Percentiles rank a stretch among this genome's conserved stretches.
Evolutionary conservation across 306 rosid species (phyloP).

Genomic region (Ceratonia siliqua): DNA sequence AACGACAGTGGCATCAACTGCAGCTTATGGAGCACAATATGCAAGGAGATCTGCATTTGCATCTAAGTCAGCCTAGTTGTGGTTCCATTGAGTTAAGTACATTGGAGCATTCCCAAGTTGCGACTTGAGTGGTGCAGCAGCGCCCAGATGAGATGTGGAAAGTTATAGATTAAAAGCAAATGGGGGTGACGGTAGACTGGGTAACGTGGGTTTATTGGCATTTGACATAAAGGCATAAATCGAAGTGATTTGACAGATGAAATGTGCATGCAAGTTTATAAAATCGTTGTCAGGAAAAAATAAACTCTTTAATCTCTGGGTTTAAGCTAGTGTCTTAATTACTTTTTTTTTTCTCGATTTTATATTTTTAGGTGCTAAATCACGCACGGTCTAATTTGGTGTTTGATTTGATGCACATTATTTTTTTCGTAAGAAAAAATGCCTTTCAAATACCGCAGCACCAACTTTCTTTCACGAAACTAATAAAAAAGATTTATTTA

Average conservation of each 20-base stretch:
- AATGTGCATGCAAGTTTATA: background rate
- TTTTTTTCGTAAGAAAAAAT: too few relatives aligned
- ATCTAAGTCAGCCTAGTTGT: constrained; percentile 23
- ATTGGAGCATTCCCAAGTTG: background rate
- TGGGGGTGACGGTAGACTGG: too few relatives aligned
- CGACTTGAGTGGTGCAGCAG: background rate
- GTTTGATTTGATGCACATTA: background rate
- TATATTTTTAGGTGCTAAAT: background rate
- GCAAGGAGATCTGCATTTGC: constrained; percentile 41
- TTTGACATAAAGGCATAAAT: too few relatives aligned
- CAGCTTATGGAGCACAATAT: constrained; percentile 67
- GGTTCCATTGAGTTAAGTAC: background rate
- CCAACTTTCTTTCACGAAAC: background rate
- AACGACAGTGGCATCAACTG: constrained; percentile 68
- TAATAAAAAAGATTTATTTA: too few relatives aligned
- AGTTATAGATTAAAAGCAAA: background rate
- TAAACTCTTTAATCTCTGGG: too few relatives aligned
- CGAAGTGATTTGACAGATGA: background rate
- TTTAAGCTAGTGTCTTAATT: too few relatives aligned
- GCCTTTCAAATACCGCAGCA: background rate
- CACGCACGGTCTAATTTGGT: background rate
- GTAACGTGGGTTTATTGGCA: background rate
- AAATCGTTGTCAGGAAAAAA: background rate
- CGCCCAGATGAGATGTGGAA: background rate
- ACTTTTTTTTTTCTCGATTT: background rate